phyloP scores from a whole-genome alignment of 129 eudicot genomes.

The Sambucus nigra region DNA sequence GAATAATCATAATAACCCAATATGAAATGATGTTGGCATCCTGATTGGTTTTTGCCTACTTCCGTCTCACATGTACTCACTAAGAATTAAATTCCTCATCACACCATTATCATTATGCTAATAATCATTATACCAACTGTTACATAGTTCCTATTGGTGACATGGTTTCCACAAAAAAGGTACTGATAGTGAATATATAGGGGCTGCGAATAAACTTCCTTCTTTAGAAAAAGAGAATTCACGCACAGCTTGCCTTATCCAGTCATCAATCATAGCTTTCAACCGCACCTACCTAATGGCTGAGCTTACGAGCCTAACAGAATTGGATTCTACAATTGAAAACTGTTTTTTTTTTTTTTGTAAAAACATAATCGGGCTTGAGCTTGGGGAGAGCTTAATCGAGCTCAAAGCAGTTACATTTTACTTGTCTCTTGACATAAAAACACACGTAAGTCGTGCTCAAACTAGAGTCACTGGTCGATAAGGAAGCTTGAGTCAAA shows the following conservation, averaged over 20 bases:
- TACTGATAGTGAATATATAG: not conserved
- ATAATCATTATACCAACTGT: not conserved
- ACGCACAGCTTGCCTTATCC: not conserved
- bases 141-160: not conserved
- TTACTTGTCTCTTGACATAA: no score
- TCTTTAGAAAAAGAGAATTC: not conserved
- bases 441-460: no score
- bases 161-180: not conserved
- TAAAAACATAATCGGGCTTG: no score
- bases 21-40: not conserved
- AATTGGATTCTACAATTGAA: no score
- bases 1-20: not conserved
- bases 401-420: no score
- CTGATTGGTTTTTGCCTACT: not conserved
- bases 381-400: no score
- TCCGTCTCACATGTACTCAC: not conserved
- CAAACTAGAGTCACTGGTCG: no score
- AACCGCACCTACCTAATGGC: not conserved
- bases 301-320: no score
- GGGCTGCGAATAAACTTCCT: not conserved
- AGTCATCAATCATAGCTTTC: not conserved
- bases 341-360: no score
- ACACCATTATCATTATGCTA: not conserved
- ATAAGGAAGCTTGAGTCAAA: no score
- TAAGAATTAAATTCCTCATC: no score